phyloP scores from a whole-genome alignment of 2,329 filamentous ascomycete genomes.

The Nothomitra cinnamomea region DNA sequence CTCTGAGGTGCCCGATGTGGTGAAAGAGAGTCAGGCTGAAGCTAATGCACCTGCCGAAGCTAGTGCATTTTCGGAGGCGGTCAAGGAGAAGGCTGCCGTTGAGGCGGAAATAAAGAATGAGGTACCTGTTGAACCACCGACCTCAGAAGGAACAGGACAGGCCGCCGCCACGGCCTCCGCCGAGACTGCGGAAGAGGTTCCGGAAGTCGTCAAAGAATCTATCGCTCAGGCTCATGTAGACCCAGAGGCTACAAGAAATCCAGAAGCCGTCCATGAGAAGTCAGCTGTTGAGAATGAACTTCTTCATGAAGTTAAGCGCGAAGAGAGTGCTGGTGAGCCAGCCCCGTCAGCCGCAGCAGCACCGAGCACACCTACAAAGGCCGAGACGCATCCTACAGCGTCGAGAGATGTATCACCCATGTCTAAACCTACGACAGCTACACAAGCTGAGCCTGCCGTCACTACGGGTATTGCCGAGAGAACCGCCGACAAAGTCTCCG shows the following conservation, averaged over 20 bases:
- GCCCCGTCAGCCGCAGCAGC: slow-evolving; percentile 25
- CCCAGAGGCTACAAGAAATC: slow-evolving; percentile 55
- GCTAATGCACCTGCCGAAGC: slow-evolving; percentile 50
- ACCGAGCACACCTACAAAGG: slow-evolving; percentile 19
- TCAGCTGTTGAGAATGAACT: slow-evolving; percentile 57
- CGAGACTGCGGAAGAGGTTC: slow-evolving; percentile 27
- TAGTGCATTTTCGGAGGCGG: slow-evolving; percentile 44
- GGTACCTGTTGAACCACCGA: slow-evolving; percentile 41
- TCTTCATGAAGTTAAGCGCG: slow-evolving; percentile 41
- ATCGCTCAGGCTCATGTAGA: slow-evolving; percentile 38
- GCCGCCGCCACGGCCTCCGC: slow-evolving; percentile 9
- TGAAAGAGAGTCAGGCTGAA: slow-evolving; percentile 55
- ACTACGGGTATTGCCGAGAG: slow-evolving; percentile 13
- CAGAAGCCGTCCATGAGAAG: slow-evolving; percentile 58
- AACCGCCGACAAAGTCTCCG: neutral
- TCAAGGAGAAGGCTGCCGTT: slow-evolving; percentile 52
- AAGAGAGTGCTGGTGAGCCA: slow-evolving; percentile 26
- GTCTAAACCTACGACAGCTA: slow-evolving; percentile 14
- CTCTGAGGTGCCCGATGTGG: slow-evolving; percentile 38
- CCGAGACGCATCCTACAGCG: neutral
- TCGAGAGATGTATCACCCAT: slow-evolving; percentile 7
- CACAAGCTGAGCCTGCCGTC: slow-evolving; percentile 10
- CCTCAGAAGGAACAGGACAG: slow-evolving; percentile 31
- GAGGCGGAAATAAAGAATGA: slow-evolving; percentile 54
- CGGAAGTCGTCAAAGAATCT: slow-evolving; percentile 38